Percentiles rank a stretch among this genome's conserved stretches.
phyloP scores from a whole-genome alignment of 2,329 filamentous ascomycete genomes.

The Phaeoacremonium minimum region DNA sequence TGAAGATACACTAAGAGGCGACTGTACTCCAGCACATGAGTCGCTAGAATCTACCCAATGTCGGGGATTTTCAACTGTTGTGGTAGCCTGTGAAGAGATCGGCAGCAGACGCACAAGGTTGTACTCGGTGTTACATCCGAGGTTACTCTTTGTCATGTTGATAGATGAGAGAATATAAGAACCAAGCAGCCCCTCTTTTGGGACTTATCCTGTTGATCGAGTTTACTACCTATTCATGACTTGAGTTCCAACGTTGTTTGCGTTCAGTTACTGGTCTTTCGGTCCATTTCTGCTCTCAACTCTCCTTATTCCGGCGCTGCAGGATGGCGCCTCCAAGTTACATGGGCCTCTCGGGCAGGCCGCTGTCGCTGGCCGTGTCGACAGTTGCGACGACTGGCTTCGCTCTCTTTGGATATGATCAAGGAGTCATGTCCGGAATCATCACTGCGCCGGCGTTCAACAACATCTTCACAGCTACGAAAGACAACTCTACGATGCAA shows the following conservation, averaged over 20 bases:
- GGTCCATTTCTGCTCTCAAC: neutral
- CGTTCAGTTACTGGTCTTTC: neutral
- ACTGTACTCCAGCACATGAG: neutral
- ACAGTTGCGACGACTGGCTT: constrained; percentile 62
- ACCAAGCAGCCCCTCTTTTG: neutral
- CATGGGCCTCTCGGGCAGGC: constrained; percentile 54
- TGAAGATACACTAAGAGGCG: neutral
- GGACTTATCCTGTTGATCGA: neutral
- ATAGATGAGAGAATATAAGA: too few species aligned
- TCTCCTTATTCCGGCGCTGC: neutral
- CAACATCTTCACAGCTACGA: constrained; percentile 38
- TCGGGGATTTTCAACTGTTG: too few species aligned
- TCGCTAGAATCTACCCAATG: too few species aligned
- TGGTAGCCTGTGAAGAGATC: too few species aligned
- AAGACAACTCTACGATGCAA: constrained; percentile 39
- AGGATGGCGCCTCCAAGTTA: constrained; percentile 50
- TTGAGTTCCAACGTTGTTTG: neutral
- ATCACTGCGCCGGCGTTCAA: constrained; percentile 47
- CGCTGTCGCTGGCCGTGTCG: constrained; percentile 53
- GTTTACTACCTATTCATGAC: neutral
- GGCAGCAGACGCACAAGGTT: too few species aligned
- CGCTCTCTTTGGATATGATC: constrained; percentile 56
- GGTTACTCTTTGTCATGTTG: too few species aligned
- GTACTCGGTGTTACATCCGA: too few species aligned
- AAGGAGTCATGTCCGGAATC: constrained; percentile 50